These are phyloP conservation scores for Lotus japonicus DNA, from an alignment of 306 rosid genomes.

Conservation along the genomic window DNA sequence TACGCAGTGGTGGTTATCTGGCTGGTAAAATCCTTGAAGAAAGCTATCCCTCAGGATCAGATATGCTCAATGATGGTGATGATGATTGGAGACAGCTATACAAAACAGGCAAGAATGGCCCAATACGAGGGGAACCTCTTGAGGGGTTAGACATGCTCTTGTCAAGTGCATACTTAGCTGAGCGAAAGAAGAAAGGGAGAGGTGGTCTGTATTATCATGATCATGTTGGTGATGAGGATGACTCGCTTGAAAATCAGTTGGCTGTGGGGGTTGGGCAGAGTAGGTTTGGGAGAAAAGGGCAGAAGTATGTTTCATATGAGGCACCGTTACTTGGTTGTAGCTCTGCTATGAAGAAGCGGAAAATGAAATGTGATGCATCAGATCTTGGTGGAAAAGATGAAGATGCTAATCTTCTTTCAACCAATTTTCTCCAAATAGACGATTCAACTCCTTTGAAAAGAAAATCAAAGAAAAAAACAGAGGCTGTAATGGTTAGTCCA, in stretches of 20 bases:
- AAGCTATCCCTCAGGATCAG: conserved; percentile 34
- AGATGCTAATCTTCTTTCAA: conserved; percentile 38
- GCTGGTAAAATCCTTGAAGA: conserved; percentile 47
- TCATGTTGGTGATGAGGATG: conserved; percentile 53
- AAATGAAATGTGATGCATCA: conserved; percentile 44
- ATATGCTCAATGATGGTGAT: conserved; percentile 43
- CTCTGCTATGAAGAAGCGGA: conserved; percentile 55
- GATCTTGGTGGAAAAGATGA: conserved; percentile 45
- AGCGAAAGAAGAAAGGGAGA: conserved; percentile 55
- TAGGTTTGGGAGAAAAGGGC: conserved; percentile 45
- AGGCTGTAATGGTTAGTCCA: conserved; percentile 44
- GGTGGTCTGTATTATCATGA: conserved; percentile 33
- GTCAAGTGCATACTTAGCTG: conserved; percentile 31
- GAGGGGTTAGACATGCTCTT: conserved; percentile 41
- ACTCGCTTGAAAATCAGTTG: conserved; percentile 36
- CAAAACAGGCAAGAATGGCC: conserved; percentile 50
- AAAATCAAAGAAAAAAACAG: conserved; percentile 66
- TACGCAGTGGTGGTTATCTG: conserved; percentile 33
- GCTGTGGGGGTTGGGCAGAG: conserved; percentile 38
- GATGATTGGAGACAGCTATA: conserved; percentile 40
- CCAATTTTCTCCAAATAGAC: conserved; percentile 26
- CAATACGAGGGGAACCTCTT: conserved; percentile 37
- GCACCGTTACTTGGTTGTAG: conserved; percentile 68
- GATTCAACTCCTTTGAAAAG: conserved; percentile 48
- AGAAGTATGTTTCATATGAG: conserved; percentile 47